Percentiles rank a stretch among this genome's conserved stretches.
Conservation (phyloP, 2,329 filamentous ascomycete genomes). For the Penicillium sp. region DNA sequence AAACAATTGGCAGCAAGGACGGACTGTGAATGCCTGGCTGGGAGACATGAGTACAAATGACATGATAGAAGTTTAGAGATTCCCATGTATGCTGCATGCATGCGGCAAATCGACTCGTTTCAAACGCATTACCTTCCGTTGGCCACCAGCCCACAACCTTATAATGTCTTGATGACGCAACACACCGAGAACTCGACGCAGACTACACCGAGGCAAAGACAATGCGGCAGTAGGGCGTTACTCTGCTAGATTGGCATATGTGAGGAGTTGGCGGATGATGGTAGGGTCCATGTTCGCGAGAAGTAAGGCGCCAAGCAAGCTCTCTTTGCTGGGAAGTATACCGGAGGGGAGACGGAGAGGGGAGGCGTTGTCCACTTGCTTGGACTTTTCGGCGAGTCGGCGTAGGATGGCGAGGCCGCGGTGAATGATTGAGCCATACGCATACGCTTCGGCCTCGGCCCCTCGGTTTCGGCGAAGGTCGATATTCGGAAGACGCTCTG, state of each 20-base stretch:
- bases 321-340: slow-evolving; percentile 67
- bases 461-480: slow-evolving; percentile 39
- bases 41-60: slow-evolving; percentile 29
- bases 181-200: neutral
- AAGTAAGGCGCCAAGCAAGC: slow-evolving; percentile 66
- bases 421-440: slow-evolving; percentile 60
- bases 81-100: slow-evolving; percentile 23
- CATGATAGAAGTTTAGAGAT: slow-evolving; percentile 26
- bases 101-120: neutral
- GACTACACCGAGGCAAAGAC: neutral
- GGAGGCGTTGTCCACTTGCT: slow-evolving; percentile 55
- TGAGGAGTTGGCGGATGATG: slow-evolving; percentile 68
- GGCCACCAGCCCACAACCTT: neutral
- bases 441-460: slow-evolving; percentile 45
- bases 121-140: neutral
- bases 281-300: slow-evolving; percentile 65
- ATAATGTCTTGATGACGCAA: neutral
- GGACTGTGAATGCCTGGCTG: slow-evolving; percentile 6
- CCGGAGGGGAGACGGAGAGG: slow-evolving; percentile 58
- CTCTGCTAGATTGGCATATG: slow-evolving; percentile 59
- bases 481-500: slow-evolving; percentile 55
- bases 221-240: slow-evolving; percentile 22
- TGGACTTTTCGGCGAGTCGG: slow-evolving; percentile 66
- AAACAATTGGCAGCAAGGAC: neutral
- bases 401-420: slow-evolving; percentile 69